Evolutionary conservation across 176 grass and related monocot genomes (phyloP).

Genomic region (Lolium multiflorum): DNA sequence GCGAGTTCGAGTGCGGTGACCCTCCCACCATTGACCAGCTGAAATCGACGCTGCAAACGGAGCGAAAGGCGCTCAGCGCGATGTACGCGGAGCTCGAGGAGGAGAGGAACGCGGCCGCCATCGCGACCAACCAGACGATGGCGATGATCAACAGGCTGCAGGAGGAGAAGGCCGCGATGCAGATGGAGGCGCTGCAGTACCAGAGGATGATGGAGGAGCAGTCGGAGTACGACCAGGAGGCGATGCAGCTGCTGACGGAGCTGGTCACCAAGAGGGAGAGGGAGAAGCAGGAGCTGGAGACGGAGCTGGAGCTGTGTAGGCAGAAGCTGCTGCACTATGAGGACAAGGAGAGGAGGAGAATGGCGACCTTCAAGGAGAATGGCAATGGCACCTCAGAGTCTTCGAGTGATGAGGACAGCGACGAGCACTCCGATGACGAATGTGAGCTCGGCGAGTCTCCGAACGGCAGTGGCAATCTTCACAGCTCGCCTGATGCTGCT

Average conservation of each 20-base stretch:
- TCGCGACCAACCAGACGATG: slow-evolving; percentile 95
- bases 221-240: slow-evolving; percentile 98
- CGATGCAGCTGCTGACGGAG: slow-evolving; percentile 91
- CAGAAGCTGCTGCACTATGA: slow-evolving; percentile 72
- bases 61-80: slow-evolving; percentile 66
- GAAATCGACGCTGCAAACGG: slow-evolving; percentile 58
- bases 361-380: slow-evolving; percentile 44
- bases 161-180: slow-evolving; percentile 99
- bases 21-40: slow-evolving; percentile 71
- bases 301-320: slow-evolving; percentile 67
- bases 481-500: slow-evolving; percentile 26
- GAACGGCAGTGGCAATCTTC: slow-evolving; percentile 47
- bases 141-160: slow-evolving; percentile 99
- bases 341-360: slow-evolving; percentile 60
- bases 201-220: slow-evolving; percentile 99
- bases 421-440: slow-evolving; percentile 48
- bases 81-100: slow-evolving; percentile 95
- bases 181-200: slow-evolving; percentile 99
- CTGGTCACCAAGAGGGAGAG: slow-evolving; percentile 91
- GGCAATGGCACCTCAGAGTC: slow-evolving; percentile 64
- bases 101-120: slow-evolving; percentile 84
- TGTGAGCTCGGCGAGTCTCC: slow-evolving; percentile 60
- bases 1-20: slow-evolving; percentile 63
- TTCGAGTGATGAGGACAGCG: slow-evolving; percentile 67
- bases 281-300: slow-evolving; percentile 94